Percentiles rank a stretch among this genome's conserved stretches.
Evolutionary conservation across 345 rosid genomes (phyloP).

Genomic region (Odontarrhena argentea): DNA sequence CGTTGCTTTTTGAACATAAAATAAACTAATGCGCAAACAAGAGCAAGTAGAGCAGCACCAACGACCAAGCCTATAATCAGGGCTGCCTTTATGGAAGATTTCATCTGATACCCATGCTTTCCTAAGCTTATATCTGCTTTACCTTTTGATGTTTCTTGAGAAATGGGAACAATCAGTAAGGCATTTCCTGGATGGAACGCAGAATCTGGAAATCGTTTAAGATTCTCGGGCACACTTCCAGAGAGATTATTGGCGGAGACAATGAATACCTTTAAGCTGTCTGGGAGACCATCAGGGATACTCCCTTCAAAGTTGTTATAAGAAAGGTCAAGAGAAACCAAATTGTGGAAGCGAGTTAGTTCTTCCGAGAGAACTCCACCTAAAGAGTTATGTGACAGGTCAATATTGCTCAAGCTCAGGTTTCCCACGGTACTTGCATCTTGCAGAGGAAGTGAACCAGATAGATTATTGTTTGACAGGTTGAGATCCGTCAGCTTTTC

Average conservation of each 20-base stretch:
- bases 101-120: slow-evolving; percentile 44
- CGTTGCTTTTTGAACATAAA: slow-evolving; percentile 40
- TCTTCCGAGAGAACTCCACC: slow-evolving; percentile 58
- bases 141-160: slow-evolving; percentile 47
- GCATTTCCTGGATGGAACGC: slow-evolving; percentile 87
- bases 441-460: slow-evolving; percentile 67
- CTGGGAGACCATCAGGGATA: slow-evolving; percentile 67
- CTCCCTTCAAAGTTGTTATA: slow-evolving; percentile 68
- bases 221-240: slow-evolving; percentile 66
- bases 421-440: slow-evolving; percentile 46
- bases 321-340: slow-evolving; percentile 66
- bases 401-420: slow-evolving; percentile 63
- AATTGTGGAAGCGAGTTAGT: slow-evolving; percentile 48
- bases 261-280: slow-evolving; percentile 55
- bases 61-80: slow-evolving; percentile 67
- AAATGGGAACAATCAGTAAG: slow-evolving; percentile 51
- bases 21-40: slow-evolving; percentile 49
- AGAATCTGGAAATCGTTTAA: slow-evolving; percentile 73
- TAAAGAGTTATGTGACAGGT: slow-evolving; percentile 69
- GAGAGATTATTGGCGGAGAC: slow-evolving; percentile 81
- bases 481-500: slow-evolving; percentile 59
- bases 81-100: slow-evolving; percentile 50
- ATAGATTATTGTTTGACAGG: slow-evolving; percentile 71
- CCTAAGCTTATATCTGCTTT: slow-evolving; percentile 39
- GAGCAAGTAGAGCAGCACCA: slow-evolving; percentile 47